Conservation (phyloP, 176 grass and related monocot species). For the Puccinellia tenuiflora region DNA sequence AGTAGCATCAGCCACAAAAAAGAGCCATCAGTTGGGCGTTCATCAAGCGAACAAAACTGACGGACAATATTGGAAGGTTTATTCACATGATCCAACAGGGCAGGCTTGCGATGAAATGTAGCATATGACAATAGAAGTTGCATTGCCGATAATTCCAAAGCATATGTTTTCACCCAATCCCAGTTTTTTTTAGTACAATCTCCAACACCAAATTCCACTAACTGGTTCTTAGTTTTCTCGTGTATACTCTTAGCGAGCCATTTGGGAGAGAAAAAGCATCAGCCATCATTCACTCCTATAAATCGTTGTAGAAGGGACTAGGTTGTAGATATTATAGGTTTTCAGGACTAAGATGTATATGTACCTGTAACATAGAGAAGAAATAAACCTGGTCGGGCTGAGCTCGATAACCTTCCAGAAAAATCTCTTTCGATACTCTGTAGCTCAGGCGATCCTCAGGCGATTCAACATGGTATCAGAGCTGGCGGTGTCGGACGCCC, state of each 20-base stretch:
- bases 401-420: too few species aligned
- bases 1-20: conserved; percentile 4
- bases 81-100: background rate
- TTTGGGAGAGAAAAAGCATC: too few species aligned
- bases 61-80: background rate
- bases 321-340: too few species aligned
- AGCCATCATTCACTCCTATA: too few species aligned
- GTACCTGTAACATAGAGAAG: too few species aligned
- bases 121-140: background rate
- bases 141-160: background rate
- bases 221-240: background rate
- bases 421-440: too few species aligned
- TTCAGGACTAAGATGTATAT: too few species aligned
- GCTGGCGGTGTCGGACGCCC: too few species aligned
- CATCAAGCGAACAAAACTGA: background rate
- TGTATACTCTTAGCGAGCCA: background rate
- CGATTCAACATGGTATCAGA: too few species aligned
- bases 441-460: too few species aligned
- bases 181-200: background rate
- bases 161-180: background rate
- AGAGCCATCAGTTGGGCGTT: background rate
- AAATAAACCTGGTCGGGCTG: too few species aligned
- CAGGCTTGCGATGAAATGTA: background rate
- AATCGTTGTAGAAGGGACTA: too few species aligned
- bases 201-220: background rate